Evolutionary conservation across 495 filamentous ascomycete genomes (phyloP).

Genomic region (Neurospora tetraspora): DNA sequence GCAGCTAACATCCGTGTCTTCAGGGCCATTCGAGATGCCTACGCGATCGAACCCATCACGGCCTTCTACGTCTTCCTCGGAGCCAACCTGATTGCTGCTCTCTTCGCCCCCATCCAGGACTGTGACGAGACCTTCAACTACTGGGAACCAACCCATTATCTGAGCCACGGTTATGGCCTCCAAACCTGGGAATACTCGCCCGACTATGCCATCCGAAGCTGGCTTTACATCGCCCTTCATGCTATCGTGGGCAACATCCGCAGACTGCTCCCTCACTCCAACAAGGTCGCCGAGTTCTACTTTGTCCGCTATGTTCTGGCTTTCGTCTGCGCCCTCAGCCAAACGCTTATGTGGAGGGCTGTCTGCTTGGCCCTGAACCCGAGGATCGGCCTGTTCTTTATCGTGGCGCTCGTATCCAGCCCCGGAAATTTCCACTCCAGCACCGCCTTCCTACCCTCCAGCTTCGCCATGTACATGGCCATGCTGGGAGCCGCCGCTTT

Average conservation of each 20-base stretch:
- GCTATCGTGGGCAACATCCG: conserved; percentile 57
- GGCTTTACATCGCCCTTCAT: conserved; percentile 86
- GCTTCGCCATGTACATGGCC: conserved; percentile 91
- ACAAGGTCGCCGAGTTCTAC: conserved; percentile 71
- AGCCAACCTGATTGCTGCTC: conserved; percentile 65
- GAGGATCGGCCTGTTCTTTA: conserved; percentile 72
- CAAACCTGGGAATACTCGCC: conserved; percentile 99
- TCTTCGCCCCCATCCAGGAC: conserved; percentile 87
- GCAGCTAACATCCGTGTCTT: conserved; percentile 11
- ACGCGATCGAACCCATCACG: conserved; percentile 58
- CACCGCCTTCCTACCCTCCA: conserved; percentile 78
- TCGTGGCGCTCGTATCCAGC: conserved; percentile 62
- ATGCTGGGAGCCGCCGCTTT: conserved; percentile 84
- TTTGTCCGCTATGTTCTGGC: conserved; percentile 67
- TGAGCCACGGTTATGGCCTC: conserved; percentile 83
- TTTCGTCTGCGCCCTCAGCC: conserved; percentile 63
- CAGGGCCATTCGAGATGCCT: conserved; percentile 44
- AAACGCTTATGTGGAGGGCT: conserved; percentile 68
- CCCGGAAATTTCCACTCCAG: conserved; percentile 93
- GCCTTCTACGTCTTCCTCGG: conserved; percentile 69
- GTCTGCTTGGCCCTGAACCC: conserved; percentile 66
- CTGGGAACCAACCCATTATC: conserved; percentile 96
- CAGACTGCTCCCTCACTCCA: conserved; percentile 48
- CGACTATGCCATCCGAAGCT: conserved; percentile 89
- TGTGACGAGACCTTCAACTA: conserved; percentile 99